Conservation (phyloP, 495 filamentous ascomycete genomes). For the Copromyces sp. region DNA sequence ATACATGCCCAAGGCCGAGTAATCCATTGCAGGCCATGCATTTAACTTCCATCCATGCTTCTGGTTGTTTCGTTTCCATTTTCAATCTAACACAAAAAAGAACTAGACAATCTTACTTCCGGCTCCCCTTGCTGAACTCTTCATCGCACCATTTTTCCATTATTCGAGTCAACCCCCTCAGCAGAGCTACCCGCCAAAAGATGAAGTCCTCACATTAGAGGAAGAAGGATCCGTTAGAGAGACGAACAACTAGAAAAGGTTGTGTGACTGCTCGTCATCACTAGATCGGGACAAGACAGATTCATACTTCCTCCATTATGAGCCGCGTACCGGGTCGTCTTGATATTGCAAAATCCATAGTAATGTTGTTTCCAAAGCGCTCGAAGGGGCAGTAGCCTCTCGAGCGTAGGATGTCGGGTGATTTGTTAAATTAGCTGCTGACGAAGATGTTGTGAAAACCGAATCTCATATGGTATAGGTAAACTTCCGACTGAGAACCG, state of each 20-base stretch:
- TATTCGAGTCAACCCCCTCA: background rate
- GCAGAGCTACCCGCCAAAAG: constrained; percentile 5
- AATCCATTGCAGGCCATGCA: constrained; percentile 23
- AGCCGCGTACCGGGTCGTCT: constrained; percentile 13
- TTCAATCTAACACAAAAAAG: constrained; percentile 11
- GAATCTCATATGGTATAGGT: constrained; percentile 25
- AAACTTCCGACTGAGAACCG: constrained; percentile 22
- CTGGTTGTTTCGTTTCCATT: background rate
- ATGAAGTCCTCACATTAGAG: constrained; percentile 18
- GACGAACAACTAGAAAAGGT: constrained; percentile 9
- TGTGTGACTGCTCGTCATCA: constrained; percentile 15
- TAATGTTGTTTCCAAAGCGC: constrained; percentile 51
- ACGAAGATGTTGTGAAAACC: constrained; percentile 42
- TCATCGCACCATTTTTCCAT: background rate
- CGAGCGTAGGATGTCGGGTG: constrained; percentile 49
- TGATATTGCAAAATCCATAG: constrained; percentile 49
- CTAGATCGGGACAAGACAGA: constrained; percentile 23
- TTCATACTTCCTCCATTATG: constrained; percentile 12
- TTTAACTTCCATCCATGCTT: constrained; percentile 12
- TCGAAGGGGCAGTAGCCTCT: constrained; percentile 39
- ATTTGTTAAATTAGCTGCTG: constrained; percentile 43
- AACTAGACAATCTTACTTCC: constrained; percentile 1
- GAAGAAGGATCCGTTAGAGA: constrained; percentile 9
- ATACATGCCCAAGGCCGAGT: constrained; percentile 26
- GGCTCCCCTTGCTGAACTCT: background rate